Evolutionary conservation across 208 protist genomes (phyloP).

Genomic region (Crithidia sp.): DNA sequence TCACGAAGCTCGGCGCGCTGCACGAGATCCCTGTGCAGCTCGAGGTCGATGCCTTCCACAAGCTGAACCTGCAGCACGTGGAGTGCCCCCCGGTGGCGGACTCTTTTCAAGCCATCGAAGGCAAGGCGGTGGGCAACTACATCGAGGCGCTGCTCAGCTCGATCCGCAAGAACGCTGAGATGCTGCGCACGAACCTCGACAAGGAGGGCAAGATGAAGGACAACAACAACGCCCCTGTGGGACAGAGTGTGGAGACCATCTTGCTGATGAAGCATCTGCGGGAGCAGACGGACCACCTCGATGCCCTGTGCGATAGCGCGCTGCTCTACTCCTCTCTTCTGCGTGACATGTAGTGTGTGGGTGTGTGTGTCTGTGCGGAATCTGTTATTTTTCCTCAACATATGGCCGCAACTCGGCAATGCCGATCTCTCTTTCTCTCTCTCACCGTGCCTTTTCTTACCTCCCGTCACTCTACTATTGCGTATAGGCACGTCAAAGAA

Average conservation of each 20-base stretch:
- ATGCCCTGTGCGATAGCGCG: constrained; percentile 64
- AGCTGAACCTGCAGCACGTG: constrained; percentile 48
- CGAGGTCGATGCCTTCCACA: constrained; percentile 67
- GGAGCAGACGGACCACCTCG: constrained; percentile 70
- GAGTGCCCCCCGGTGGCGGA: constrained; percentile 28
- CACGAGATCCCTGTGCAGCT: constrained; percentile 70
- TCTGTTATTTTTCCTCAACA: neutral
- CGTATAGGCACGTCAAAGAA: too few species aligned
- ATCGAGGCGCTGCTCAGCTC: constrained; percentile 50
- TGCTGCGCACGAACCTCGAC: constrained; percentile 41
- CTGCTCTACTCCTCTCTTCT: constrained; percentile 40
- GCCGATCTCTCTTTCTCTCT: too few species aligned
- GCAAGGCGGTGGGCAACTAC: constrained; percentile 58
- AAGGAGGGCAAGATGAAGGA: constrained; percentile 51
- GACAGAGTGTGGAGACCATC: constrained; percentile 57
- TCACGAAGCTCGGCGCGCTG: constrained; percentile 56
- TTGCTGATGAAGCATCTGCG: constrained; percentile 58
- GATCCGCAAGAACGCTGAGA: constrained; percentile 47
- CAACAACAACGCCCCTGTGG: constrained; percentile 43
- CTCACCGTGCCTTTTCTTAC: too few species aligned
- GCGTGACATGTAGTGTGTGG: constrained; percentile 22
- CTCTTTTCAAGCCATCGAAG: constrained; percentile 46
- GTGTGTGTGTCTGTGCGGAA: neutral
- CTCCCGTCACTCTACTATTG: too few species aligned
- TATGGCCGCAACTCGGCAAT: too few species aligned